Conservation (phyloP, 1,139 yeast species). For the Hyphopichia buzzinii region DNA sequence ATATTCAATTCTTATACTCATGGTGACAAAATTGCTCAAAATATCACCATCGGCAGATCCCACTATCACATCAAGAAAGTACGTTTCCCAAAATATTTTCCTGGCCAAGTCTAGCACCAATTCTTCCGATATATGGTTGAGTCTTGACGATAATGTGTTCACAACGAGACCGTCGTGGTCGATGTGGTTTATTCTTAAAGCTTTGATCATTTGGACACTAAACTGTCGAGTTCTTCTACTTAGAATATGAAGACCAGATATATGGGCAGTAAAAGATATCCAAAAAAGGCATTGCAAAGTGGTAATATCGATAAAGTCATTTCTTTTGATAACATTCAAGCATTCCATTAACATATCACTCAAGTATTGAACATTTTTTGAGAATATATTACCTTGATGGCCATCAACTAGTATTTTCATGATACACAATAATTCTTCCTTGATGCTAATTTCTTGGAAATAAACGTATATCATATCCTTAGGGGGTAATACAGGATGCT, state of each 20-base stretch:
- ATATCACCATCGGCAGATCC: conserved; percentile 52
- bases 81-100: conserved; percentile 47
- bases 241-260: conserved; percentile 46
- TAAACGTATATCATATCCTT: conserved; percentile 26
- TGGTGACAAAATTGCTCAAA: conserved; percentile 31
- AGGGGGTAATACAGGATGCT: conserved; percentile 47
- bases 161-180: conserved; percentile 18
- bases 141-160: conserved; percentile 13
- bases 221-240: conserved; percentile 37
- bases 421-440: conserved; percentile 36
- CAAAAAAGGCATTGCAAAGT: conserved; percentile 38
- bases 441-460: conserved; percentile 27
- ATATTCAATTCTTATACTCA: conserved; percentile 28
- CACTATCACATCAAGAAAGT: conserved; percentile 46
- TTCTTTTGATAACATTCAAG: conserved; percentile 27
- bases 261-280: conserved; percentile 40
- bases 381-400: conserved; percentile 27
- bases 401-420: conserved; percentile 50
- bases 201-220: conserved; percentile 32
- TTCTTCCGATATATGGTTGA: conserved; percentile 12
- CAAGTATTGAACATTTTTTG: no score
- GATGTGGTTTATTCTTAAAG: conserved; percentile 30
- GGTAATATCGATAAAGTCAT: conserved; percentile 29
- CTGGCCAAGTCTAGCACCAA: conserved; percentile 33
- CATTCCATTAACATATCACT: conserved; percentile 30